Evolutionary conservation across 805 yeast species (phyloP).

Genomic region (Cyberlindnera mrakii): DNA sequence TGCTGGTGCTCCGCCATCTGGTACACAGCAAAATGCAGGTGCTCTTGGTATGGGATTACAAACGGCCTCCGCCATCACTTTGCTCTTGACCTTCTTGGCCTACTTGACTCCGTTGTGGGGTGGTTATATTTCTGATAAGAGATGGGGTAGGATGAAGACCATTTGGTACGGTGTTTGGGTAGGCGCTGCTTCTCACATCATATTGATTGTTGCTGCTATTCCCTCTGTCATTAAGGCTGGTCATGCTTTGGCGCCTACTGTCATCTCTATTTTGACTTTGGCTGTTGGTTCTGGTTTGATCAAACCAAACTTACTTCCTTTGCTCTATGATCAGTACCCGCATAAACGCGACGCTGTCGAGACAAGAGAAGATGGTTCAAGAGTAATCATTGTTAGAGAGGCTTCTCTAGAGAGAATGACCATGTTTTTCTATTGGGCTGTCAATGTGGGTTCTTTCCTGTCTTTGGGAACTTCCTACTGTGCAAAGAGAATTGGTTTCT

Average conservation of each 20-base stretch:
- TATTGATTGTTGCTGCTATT: slow-evolving; percentile 63
- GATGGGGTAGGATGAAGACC: slow-evolving; percentile 66
- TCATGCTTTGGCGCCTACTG: slow-evolving; percentile 59
- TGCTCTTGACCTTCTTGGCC: slow-evolving; percentile 78
- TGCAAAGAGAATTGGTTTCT: slow-evolving; percentile 59
- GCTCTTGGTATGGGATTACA: slow-evolving; percentile 53
- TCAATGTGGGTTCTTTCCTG: slow-evolving; percentile 69
- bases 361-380: slow-evolving; percentile 54
- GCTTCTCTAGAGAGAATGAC: slow-evolving; percentile 69
- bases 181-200: slow-evolving; percentile 56
- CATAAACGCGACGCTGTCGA: slow-evolving; percentile 53
- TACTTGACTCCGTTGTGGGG: slow-evolving; percentile 75
- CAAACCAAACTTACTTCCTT: slow-evolving; percentile 61
- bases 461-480: slow-evolving; percentile 73
- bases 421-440: slow-evolving; percentile 70
- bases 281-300: slow-evolving; percentile 82
- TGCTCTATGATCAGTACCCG: slow-evolving; percentile 72
- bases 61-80: slow-evolving; percentile 69
- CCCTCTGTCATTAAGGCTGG: slow-evolving; percentile 44
- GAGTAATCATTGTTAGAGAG: slow-evolving; percentile 63
- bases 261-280: slow-evolving; percentile 37
- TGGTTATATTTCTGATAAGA: slow-evolving; percentile 70
- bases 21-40: slow-evolving; percentile 33
- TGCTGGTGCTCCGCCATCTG: slow-evolving; percentile 21
- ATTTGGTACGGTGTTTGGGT: slow-evolving; percentile 54